phyloP scores from a whole-genome alignment of 331 rosid genomes.

The Saraca asoca region DNA sequence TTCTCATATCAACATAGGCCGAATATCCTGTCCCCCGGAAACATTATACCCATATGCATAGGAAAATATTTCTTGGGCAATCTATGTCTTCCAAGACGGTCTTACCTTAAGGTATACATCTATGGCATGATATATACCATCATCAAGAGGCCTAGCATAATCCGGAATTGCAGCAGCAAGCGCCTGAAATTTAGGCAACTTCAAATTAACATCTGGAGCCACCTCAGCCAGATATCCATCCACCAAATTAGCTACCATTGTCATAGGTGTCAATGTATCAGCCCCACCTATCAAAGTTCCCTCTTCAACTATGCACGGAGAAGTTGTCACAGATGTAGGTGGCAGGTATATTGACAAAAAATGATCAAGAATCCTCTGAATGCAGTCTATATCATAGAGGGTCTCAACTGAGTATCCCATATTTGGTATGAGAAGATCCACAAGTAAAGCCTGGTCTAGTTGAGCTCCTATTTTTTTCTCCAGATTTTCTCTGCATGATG shows the following conservation, averaged over 20 bases:
- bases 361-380: conserved; percentile 82
- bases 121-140: conserved; percentile 82
- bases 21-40: conserved; percentile 2
- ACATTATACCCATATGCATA: neutral
- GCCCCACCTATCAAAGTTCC: conserved; percentile 47
- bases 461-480: conserved; percentile 76
- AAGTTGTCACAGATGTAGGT: conserved; percentile 45
- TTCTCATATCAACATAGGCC: neutral
- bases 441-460: conserved; percentile 70
- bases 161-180: conserved; percentile 81
- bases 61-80: neutral
- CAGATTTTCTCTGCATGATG: conserved; percentile 65
- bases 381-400: conserved; percentile 80
- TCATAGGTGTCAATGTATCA: conserved; percentile 58
- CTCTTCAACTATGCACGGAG: conserved; percentile 54
- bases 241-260: conserved; percentile 74
- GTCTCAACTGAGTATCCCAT: conserved; percentile 80
- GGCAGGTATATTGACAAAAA: conserved; percentile 53
- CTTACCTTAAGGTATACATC: conserved; percentile 92
- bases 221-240: conserved; percentile 88
- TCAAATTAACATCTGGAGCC: conserved; percentile 89
- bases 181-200: conserved; percentile 68
- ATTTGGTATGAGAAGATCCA: conserved; percentile 83
- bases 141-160: conserved; percentile 76
- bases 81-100: neutral